A percentile compares a stretch with the other conserved stretches of the same genome.
These are phyloP conservation scores for Brasilioporus rufonigricans DNA, from an alignment of 768 basidiomycete genomes.

Conservation along the genomic window DNA sequence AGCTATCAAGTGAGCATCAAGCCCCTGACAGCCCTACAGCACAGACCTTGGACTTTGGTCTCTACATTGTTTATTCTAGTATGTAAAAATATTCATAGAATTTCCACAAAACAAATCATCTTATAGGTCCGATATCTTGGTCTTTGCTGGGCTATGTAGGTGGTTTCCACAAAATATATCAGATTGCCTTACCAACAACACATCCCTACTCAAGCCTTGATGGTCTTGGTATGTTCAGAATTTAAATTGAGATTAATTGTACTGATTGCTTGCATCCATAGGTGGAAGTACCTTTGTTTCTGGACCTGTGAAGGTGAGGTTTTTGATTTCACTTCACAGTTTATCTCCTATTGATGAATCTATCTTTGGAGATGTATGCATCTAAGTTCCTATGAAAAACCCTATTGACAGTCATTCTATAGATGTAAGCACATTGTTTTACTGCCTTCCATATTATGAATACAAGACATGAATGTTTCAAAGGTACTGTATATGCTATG, in stretches of 20 bases:
- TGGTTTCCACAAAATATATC: not conserved
- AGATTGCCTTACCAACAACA: not conserved
- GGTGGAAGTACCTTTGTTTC: not conserved
- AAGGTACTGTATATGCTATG: not conserved
- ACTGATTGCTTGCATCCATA: not conserved
- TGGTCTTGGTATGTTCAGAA: not conserved
- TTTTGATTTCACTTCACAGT: not conserved
- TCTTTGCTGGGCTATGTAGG: slow-evolving; percentile 2
- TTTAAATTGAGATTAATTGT: not conserved
- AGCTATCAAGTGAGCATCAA: too few species aligned
- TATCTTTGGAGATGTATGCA: not conserved
- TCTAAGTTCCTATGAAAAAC: not conserved
- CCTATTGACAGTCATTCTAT: not conserved
- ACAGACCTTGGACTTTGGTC: not conserved
- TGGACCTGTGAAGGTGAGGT: not conserved
- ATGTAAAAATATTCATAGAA: not conserved
- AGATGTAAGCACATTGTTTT: not conserved
- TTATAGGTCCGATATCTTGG: not conserved
- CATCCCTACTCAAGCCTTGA: not conserved
- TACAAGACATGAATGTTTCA: not conserved
- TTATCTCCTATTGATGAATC: not conserved
- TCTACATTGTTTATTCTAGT: not conserved
- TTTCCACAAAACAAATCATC: not conserved
- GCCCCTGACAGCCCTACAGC: not conserved
- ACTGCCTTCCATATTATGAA: not conserved